Base-by-base conservation (phyloP, 331 rosid species). In the Malus hybrid region DNA sequence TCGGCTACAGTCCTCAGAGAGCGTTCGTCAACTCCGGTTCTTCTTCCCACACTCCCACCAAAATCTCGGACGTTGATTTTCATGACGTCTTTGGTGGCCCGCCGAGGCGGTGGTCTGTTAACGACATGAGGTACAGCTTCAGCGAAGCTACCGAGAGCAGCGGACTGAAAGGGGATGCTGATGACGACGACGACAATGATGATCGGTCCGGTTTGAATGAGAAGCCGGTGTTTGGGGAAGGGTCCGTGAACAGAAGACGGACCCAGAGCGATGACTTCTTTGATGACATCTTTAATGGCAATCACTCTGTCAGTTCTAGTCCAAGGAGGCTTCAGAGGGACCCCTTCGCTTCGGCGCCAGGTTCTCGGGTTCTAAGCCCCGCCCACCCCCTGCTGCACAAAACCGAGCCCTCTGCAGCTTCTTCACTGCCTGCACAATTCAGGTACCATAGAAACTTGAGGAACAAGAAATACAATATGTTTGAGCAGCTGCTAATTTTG, bases 1-100 rank as follows among this genome's bases (percentile, higher is more conserved):
- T 90, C 55, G 93, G 92, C n/a, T 79, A 72, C 73, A 68, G 78
- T 65, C 80, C 78, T 27, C 83, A 69, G 62, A 82, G 77, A 63
- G 19, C 85, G 9, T 76, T 69, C 42, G 75, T 81, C 11, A 81
- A 68, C 74, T 77, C 88, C 6, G 72, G 15, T 59, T 22, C 78
- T 69, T 18, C 59, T 11, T 36, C 86, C 14, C 16, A 39, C 74
- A 75, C 59, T 11, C 31, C 84, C 14, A 19, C 42, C 74, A 78
- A 85, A 56, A 79, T 69, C 61, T 83, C 89, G 4, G 97, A 87
- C 31, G 81, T 89, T 27, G 99, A 95, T 82, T 95, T 95, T 57
- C 69, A 80, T 63, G 99, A 90, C 54, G 97, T 95, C 57, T 95
- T 92, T 24, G 96, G 99, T 0, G 99, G 99, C 0, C 99, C 99